Conservation (phyloP, 495 filamentous ascomycete species). For the Hypoxylon fuscum region DNA sequence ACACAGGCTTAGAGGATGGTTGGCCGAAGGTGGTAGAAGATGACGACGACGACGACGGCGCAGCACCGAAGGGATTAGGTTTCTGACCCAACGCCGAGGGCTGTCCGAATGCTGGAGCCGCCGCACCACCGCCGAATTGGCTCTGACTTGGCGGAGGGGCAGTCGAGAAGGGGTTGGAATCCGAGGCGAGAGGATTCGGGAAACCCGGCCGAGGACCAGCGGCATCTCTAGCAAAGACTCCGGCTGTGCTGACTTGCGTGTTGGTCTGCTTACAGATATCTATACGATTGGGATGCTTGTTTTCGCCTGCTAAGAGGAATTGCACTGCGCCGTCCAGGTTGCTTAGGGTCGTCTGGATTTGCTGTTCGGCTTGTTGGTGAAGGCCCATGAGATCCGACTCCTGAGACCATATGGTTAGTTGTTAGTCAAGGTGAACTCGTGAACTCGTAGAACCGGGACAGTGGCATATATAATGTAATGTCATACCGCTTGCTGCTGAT, state of each 20-base stretch:
- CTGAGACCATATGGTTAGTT: conserved; percentile 46
- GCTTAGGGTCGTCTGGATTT: conserved; percentile 71
- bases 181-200: conserved; percentile 39
- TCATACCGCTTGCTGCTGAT: conserved; percentile 67
- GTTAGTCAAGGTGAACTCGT: too few species aligned
- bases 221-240: conserved; percentile 37
- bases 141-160: conserved; percentile 39
- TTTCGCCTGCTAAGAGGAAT: conserved; percentile 71
- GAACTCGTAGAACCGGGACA: too few species aligned
- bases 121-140: conserved; percentile 31
- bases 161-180: conserved; percentile 46
- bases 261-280: conserved; percentile 68
- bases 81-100: conserved; percentile 51
- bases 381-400: conserved; percentile 68
- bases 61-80: conserved; percentile 51
- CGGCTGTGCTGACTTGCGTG: conserved; percentile 45
- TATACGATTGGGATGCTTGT: conserved; percentile 81
- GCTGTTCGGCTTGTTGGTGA: conserved; percentile 67
- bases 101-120: conserved; percentile 57
- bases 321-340: conserved; percentile 77
- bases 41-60: too few species aligned
- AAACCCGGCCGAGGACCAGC: conserved; percentile 25
- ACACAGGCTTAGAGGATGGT: conserved; percentile 47
- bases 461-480: conserved; percentile 1
- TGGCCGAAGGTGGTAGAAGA: conserved; percentile 55